Evolutionary conservation across 495 filamentous ascomycete species (phyloP).

Genomic region (Neurospora intermedia): DNA sequence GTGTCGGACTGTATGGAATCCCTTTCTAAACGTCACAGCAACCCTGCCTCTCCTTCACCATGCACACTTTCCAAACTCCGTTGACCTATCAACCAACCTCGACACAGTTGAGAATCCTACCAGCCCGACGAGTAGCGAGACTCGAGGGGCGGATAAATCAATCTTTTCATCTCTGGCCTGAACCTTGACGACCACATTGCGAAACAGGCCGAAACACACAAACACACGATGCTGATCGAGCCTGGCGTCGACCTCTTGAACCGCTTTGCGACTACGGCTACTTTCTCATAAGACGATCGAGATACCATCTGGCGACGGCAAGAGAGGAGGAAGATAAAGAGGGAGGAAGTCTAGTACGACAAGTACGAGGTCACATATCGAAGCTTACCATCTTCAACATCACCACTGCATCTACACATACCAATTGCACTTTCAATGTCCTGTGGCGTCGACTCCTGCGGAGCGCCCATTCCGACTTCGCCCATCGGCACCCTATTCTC

Average conservation of each 20-base stretch:
- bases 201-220: not conserved
- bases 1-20: not conserved
- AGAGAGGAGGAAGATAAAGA: not conserved
- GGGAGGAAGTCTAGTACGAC: not conserved
- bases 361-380: not conserved
- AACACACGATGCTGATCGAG: not conserved
- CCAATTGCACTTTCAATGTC: not conserved
- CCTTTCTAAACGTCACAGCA: not conserved
- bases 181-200: not conserved
- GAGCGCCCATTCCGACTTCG: conserved; percentile 17
- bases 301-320: not conserved
- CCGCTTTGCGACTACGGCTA: not conserved
- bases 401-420: not conserved
- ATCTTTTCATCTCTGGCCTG: not conserved
- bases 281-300: not conserved
- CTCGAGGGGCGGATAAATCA: not conserved
- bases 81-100: not conserved
- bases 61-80: not conserved
- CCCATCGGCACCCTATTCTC: conserved; percentile 23
- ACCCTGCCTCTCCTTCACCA: not conserved
- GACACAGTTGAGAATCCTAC: not conserved
- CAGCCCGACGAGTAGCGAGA: not conserved
- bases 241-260: not conserved
- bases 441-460: conserved; percentile 26
- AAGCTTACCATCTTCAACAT: not conserved